phyloP scores from a whole-genome alignment of 2,329 filamentous ascomycete genomes.

The Hypoxylon sp. region DNA sequence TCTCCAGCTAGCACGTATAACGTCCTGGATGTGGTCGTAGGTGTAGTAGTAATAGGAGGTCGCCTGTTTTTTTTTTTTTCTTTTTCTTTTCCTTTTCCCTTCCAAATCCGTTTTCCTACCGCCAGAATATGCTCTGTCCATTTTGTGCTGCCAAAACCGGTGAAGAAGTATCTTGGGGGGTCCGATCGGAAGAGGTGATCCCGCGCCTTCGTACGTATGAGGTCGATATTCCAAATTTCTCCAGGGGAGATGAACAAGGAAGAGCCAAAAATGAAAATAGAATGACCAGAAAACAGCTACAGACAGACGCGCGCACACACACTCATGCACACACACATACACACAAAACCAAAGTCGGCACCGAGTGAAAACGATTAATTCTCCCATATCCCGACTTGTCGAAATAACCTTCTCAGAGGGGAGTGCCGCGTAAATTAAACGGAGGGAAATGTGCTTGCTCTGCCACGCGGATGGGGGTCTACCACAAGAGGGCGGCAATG shows the following conservation, averaged over 20 bases:
- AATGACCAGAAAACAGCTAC: constrained; percentile 5
- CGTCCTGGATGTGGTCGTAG: constrained; percentile 13
- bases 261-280: constrained; percentile 12
- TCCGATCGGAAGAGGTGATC: constrained; percentile 21
- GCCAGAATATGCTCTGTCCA: constrained; percentile 30
- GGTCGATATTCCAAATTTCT: constrained; percentile 13
- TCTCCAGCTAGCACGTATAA: constrained; percentile 34
- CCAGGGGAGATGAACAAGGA: constrained; percentile 12
- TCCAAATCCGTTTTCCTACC: constrained; percentile 26
- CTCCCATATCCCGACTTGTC: constrained; percentile 24
- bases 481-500: constrained; percentile 32
- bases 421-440: constrained; percentile 20
- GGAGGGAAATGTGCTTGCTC: constrained; percentile 17
- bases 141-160: constrained; percentile 27
- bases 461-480: constrained; percentile 39
- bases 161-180: constrained; percentile 27
- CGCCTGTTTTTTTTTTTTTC: constrained; percentile 38
- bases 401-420: constrained; percentile 30
- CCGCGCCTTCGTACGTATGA: constrained; percentile 18
- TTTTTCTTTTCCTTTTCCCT: constrained; percentile 36
- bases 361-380: constrained; percentile 17
- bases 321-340: constrained; percentile 29
- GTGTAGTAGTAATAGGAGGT: constrained; percentile 20
- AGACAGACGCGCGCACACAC: constrained; percentile 9
- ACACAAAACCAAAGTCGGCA: constrained; percentile 20